Evolutionary conservation across 768 basidiomycete genomes (phyloP).

Genomic region (Trametes sanguinea): DNA sequence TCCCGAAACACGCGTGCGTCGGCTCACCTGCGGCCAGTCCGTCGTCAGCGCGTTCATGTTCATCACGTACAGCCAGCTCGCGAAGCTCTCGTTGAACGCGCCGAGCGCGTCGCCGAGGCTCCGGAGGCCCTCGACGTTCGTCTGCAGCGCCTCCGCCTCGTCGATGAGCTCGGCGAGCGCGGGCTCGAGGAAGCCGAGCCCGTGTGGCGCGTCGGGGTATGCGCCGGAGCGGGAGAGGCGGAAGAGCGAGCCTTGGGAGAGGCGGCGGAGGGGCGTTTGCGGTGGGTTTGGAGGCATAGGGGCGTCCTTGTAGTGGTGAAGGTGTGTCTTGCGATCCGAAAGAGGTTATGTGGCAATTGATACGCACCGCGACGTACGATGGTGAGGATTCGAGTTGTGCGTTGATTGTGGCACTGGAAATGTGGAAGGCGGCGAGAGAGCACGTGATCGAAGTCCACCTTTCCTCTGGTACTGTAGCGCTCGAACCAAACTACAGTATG

Average conservation of each 20-base stretch:
- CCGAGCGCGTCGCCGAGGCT: conserved; percentile 73
- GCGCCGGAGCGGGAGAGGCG: conserved; percentile 77
- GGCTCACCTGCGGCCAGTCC: conserved; percentile 80
- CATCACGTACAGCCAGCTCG: conserved; percentile 88
- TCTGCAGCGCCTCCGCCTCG: conserved; percentile 79
- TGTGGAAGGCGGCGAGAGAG: too few species aligned
- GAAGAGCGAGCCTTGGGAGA: conserved; percentile 90
- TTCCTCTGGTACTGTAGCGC: too few species aligned
- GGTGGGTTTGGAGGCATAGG: conserved; percentile 42
- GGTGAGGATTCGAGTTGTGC: too few species aligned
- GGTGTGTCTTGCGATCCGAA: too few species aligned
- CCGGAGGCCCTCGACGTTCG: conserved; percentile 72
- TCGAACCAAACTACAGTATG: too few species aligned
- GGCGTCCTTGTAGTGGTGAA: too few species aligned
- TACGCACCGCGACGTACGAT: too few species aligned
- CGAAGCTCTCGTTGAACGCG: conserved; percentile 91
- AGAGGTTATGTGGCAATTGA: too few species aligned
- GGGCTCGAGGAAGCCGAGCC: conserved; percentile 83
- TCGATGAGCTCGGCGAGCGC: conserved; percentile 85
- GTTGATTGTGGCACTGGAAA: too few species aligned
- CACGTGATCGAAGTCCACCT: too few species aligned
- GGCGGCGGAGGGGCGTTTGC: conserved; percentile 82
- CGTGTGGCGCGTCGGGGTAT: conserved; percentile 76
- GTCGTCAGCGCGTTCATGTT: conserved; percentile 95
- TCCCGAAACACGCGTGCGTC: conserved; percentile 26